Percentiles rank a stretch among this genome's conserved stretches.
phyloP scores from a whole-genome alignment of 2,329 filamentous ascomycete genomes.

The Cladophialophora immunda region DNA sequence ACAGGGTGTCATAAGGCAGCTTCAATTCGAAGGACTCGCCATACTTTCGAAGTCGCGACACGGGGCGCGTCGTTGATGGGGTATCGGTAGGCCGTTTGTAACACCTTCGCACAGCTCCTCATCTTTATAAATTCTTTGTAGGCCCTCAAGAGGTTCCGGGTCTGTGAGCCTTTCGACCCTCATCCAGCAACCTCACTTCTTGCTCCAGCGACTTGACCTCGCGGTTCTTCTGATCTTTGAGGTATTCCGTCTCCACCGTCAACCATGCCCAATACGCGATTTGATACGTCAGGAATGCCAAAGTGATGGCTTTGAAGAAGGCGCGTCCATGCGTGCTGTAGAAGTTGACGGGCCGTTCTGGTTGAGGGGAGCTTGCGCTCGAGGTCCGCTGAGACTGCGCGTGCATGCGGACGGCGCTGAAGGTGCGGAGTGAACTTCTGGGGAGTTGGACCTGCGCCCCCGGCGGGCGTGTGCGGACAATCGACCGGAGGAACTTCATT shows the following conservation, averaged over 20 bases:
- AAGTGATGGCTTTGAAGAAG: conserved; percentile 58
- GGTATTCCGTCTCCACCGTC: conserved; percentile 57
- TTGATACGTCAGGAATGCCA: conserved; percentile 59
- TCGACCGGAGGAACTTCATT: neutral
- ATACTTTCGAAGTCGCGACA: neutral
- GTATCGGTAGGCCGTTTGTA: neutral
- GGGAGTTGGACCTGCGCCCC: neutral
- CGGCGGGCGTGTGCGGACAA: neutral
- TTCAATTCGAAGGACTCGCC: neutral
- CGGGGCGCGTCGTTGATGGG: neutral
- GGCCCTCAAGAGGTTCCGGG: conserved; percentile 4
- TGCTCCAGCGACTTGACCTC: conserved; percentile 39
- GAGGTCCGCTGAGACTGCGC: conserved; percentile 6
- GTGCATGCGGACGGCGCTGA: neutral
- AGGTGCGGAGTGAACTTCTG: conserved; percentile 4
- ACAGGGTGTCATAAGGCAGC: neutral
- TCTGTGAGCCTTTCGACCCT: conserved; percentile 33
- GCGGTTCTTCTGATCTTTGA: conserved; percentile 51
- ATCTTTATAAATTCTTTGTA: neutral
- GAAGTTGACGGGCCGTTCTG: conserved; percentile 35
- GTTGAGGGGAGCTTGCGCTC: conserved; percentile 4
- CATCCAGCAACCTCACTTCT: conserved; percentile 39
- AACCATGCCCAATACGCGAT: conserved; percentile 58
- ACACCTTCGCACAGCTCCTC: neutral
- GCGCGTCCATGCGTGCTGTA: conserved; percentile 47